Percentiles rank a stretch among this genome's conserved stretches.
These are phyloP conservation scores for Metschnikowia amazonensis DNA, from an alignment of 805 yeast genomes.

Conservation along the genomic window DNA sequence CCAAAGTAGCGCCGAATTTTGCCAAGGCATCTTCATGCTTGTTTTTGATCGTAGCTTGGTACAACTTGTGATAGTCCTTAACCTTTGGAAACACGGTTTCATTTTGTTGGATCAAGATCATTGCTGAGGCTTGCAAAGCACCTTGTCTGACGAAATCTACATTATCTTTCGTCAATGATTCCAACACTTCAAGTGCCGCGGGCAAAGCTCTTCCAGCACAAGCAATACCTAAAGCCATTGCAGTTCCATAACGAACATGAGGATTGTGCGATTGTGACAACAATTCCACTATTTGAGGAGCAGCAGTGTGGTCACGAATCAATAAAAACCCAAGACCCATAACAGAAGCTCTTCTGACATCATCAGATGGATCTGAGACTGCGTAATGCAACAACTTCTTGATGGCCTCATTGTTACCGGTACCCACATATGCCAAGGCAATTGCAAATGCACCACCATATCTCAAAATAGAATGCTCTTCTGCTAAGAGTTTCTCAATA, in stretches of 20 bases:
- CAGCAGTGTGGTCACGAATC: slow-evolving; percentile 85
- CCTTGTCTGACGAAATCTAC: slow-evolving; percentile 98
- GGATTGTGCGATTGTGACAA: slow-evolving; percentile 94
- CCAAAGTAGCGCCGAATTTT: slow-evolving; percentile 93
- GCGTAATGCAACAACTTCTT: slow-evolving; percentile 85
- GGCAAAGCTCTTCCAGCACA: slow-evolving; percentile 92
- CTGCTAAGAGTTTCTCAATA: slow-evolving; percentile 62
- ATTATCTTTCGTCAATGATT: slow-evolving; percentile 88
- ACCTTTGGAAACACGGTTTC: slow-evolving; percentile 81
- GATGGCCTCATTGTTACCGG: slow-evolving; percentile 86
- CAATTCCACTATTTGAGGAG: slow-evolving; percentile 91
- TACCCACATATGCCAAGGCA: slow-evolving; percentile 95
- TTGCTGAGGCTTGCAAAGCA: slow-evolving; percentile 85
- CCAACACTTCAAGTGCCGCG: slow-evolving; percentile 87
- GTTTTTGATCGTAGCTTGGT: slow-evolving; percentile 71
- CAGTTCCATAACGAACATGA: slow-evolving; percentile 97
- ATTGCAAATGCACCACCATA: slow-evolving; percentile 95
- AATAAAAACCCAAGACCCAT: slow-evolving; percentile 87
- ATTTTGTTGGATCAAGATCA: slow-evolving; percentile 86
- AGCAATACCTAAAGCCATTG: slow-evolving; percentile 93
- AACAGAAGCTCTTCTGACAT: slow-evolving; percentile 95
- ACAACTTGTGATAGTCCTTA: slow-evolving; percentile 65
- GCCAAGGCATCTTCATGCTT: slow-evolving; percentile 97
- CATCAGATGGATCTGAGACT: slow-evolving; percentile 94
- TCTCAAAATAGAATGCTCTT: slow-evolving; percentile 80